Evolutionary conservation across 2,329 filamentous ascomycete species (phyloP).

Genomic region (Colletotrichum navitas): DNA sequence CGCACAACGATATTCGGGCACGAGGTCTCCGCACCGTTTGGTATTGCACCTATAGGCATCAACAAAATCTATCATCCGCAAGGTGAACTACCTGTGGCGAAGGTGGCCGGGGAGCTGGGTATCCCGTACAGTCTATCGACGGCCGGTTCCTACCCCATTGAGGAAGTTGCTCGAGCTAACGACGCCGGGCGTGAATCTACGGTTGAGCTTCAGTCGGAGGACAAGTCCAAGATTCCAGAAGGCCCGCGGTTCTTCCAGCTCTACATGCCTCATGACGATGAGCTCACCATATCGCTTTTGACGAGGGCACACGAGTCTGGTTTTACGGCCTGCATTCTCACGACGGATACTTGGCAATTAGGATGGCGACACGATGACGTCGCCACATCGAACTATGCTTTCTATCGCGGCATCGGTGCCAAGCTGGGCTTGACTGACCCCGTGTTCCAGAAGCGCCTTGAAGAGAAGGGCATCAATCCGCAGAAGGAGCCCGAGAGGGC

Average conservation of each 20-base stretch:
- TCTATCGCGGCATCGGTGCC: conserved; percentile 71
- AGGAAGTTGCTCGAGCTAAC: conserved; percentile 69
- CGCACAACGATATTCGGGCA: conserved; percentile 71
- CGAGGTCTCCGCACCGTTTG: conserved; percentile 69
- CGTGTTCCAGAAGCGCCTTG: conserved; percentile 67
- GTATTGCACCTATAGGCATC: conserved; percentile 75
- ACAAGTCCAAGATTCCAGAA: conserved; percentile 29
- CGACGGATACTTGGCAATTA: conserved; percentile 73
- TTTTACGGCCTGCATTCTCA: conserved; percentile 70
- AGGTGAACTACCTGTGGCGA: conserved; percentile 71
- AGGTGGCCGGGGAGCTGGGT: conserved; percentile 69
- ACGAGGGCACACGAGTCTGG: conserved; percentile 66
- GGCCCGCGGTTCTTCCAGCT: conserved; percentile 71
- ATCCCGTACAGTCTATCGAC: conserved; percentile 71
- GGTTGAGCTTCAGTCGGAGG: conserved; percentile 6
- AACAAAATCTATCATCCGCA: conserved; percentile 73
- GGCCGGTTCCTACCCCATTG: conserved; percentile 67
- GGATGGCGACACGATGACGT: conserved; percentile 72
- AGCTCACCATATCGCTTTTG: conserved; percentile 67
- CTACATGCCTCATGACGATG: conserved; percentile 74
- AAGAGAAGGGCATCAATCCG: conserved; percentile 64
- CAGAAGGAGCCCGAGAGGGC: conserved; percentile 59
- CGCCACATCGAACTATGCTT: conserved; percentile 70
- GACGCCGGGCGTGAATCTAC: conserved; percentile 47
- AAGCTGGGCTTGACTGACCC: conserved; percentile 71